phyloP scores from a whole-genome alignment of 305 asterid species.

The Euphrasia arctica region DNA sequence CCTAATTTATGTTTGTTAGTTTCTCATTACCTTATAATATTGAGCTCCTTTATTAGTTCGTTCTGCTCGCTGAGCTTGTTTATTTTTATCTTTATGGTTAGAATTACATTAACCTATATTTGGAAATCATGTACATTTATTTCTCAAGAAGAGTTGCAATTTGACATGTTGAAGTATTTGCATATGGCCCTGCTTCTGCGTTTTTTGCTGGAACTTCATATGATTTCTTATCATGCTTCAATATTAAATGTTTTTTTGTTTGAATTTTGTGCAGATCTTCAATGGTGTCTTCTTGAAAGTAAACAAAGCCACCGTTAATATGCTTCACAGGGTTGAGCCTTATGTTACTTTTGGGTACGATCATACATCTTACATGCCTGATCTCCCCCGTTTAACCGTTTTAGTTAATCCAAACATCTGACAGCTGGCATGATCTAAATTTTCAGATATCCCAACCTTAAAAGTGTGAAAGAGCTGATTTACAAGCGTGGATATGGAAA shows the following conservation, averaged over 20 bases:
- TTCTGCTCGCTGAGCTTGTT: no score
- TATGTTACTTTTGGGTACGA: constrained; percentile 68
- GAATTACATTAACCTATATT: no score
- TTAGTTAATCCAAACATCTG: neutral
- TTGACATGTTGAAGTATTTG: neutral
- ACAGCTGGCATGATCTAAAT: neutral
- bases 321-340: constrained; percentile 79
- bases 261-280: constrained; percentile 34
- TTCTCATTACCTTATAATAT: no score
- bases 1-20: neutral
- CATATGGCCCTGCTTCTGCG: neutral
- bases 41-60: no score
- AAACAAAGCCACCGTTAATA: constrained; percentile 62
- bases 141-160: no score
- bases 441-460: constrained; percentile 67
- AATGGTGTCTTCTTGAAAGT: constrained; percentile 63
- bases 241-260: neutral
- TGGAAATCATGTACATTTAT: no score
- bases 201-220: neutral
- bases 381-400: neutral
- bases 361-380: neutral
- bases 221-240: neutral
- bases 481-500: constrained; percentile 78
- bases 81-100: no score
- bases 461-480: constrained; percentile 65